Conservation (phyloP, 345 rosid genomes). For the Murraya paniculata region DNA sequence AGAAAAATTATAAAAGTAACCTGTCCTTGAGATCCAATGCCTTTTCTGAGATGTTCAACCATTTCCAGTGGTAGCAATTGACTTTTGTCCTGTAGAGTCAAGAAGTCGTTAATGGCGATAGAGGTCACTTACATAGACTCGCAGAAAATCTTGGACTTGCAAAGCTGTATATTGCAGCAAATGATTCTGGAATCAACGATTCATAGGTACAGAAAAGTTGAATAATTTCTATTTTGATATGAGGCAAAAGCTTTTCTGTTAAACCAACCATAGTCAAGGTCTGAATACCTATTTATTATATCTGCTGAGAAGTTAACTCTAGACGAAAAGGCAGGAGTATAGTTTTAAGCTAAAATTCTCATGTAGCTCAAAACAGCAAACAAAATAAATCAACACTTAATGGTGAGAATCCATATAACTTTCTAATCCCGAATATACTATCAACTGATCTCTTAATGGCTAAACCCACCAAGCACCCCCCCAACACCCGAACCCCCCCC, state of each 20-base stretch:
- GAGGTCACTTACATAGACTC: not conserved
- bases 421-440: not conserved
- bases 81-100: conserved; percentile 48
- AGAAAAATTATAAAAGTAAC: conserved; percentile 32
- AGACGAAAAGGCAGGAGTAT: not conserved
- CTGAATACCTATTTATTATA: not conserved
- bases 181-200: not conserved
- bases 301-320: not conserved
- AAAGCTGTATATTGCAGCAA: not conserved
- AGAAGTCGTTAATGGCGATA: conserved; percentile 15
- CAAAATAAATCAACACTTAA: not conserved
- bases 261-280: not conserved
- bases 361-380: not conserved
- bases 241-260: not conserved
- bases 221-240: not conserved
- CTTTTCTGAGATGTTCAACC: conserved; percentile 79
- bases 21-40: conserved; percentile 77
- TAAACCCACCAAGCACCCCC: not conserved
- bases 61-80: conserved; percentile 67
- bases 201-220: not conserved
- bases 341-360: not conserved
- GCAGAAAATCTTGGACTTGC: not conserved
- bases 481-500: too few species aligned
- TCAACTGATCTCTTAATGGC: not conserved
- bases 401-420: not conserved